A percentile compares a stretch with the other conserved stretches of the same genome.
These are phyloP conservation scores for Gaeumannomyces sp. DNA, from an alignment of 2,329 filamentous ascomycete species.

Conservation along the genomic window DNA sequence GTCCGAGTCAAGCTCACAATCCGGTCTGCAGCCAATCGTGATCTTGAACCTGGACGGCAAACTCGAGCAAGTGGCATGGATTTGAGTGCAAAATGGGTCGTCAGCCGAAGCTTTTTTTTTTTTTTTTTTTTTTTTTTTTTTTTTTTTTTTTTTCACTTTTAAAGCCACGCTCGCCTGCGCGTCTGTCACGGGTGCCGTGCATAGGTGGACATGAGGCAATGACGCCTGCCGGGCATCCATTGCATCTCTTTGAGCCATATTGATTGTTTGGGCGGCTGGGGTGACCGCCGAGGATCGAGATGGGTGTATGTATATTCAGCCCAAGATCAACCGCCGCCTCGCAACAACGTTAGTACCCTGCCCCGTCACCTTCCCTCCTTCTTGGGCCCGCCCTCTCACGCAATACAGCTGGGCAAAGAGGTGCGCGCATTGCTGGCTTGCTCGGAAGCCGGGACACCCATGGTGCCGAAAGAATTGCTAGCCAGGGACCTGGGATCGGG, in stretches of 20 bases:
- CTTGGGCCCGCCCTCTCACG: not conserved
- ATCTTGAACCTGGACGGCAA: not conserved
- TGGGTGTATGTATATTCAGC: no score
- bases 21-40: not conserved
- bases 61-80: not conserved
- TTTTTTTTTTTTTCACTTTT: no score
- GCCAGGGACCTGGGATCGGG: not conserved
- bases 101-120: not conserved
- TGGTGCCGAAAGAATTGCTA: not conserved
- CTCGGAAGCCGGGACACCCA: not conserved
- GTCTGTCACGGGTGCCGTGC: no score
- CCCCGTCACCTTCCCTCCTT: no score
- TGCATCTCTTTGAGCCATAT: not conserved
- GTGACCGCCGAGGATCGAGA: not conserved
- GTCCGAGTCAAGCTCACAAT: not conserved
- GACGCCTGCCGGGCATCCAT: not conserved
- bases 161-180: no score
- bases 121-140: no score
- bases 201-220: no score
- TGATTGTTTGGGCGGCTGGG: not conserved
- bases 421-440: not conserved
- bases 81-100: not conserved
- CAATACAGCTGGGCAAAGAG: not conserved
- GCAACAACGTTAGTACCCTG: no score
- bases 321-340: not conserved